Percentiles rank a stretch among this genome's conserved stretches.
Evolutionary conservation across 2,329 filamentous ascomycete genomes (phyloP).

Genomic region (Alternaria triticimaculans): DNA sequence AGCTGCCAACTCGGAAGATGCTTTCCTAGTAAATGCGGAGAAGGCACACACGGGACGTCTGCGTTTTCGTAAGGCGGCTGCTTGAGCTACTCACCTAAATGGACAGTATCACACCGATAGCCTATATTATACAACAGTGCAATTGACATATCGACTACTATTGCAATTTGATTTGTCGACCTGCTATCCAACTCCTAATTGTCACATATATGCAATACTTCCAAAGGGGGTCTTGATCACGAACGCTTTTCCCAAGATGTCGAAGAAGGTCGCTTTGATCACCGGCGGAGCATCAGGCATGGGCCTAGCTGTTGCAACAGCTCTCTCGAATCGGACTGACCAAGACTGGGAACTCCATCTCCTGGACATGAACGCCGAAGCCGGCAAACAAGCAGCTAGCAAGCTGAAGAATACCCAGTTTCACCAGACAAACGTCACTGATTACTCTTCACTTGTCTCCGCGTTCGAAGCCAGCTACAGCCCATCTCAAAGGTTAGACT

Average conservation of each 20-base stretch:
- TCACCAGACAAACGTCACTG: constrained; percentile 49
- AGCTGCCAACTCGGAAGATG: background rate
- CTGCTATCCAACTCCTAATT: background rate
- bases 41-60: constrained; percentile 4
- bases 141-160: background rate
- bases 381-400: constrained; percentile 39
- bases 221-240: background rate
- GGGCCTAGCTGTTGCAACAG: constrained; percentile 52
- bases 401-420: constrained; percentile 44
- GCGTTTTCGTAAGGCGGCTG: background rate
- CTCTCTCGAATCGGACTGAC: constrained; percentile 38
- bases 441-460: constrained; percentile 44
- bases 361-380: constrained; percentile 49
- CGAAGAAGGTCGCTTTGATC: constrained; percentile 65
- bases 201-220: background rate
- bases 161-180: background rate
- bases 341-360: constrained; percentile 51
- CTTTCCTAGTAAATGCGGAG: constrained; percentile 14
- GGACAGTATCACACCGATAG: too few species aligned
- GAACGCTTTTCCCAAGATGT: constrained; percentile 9
- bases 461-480: constrained; percentile 51
- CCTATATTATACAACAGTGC: background rate
- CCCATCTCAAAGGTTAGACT: constrained; percentile 50
- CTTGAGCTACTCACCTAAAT: background rate
- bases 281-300: constrained; percentile 73